Evolutionary conservation across 1,139 yeast species (phyloP).

Genomic region (Kazachstania sp.): DNA sequence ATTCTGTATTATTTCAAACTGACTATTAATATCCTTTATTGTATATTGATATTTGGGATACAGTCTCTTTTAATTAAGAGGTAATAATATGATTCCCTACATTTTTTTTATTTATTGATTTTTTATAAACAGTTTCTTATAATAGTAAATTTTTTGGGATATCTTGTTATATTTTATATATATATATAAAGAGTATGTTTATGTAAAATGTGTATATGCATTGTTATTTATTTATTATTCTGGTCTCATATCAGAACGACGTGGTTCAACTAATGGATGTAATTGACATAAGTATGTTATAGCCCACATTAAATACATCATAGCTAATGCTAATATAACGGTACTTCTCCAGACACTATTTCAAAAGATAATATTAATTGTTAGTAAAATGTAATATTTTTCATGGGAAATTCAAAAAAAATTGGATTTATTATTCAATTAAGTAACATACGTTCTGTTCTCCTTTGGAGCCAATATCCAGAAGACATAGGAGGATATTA

Average conservation of each 20-base stretch:
- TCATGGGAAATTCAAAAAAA: no score
- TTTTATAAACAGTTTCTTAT: no score
- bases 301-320: slow-evolving; percentile 96
- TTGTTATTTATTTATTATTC: no score
- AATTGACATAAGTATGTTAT: slow-evolving; percentile 68
- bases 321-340: slow-evolving; percentile 66
- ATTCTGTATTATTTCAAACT: no score
- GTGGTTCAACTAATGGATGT: slow-evolving; percentile 76
- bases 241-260: slow-evolving; percentile 74
- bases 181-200: neutral
- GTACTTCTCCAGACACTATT: slow-evolving; percentile 83
- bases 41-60: no score
- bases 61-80: no score
- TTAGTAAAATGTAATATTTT: neutral
- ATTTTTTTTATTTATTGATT: neutral
- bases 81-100: neutral
- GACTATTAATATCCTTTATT: no score
- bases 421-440: neutral
- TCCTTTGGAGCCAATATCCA: slow-evolving; percentile 47
- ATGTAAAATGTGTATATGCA: neutral
- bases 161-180: no score
- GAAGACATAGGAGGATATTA: slow-evolving; percentile 47
- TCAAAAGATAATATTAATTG: neutral
- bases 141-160: no score
- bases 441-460: slow-evolving; percentile 39